Percentiles rank a stretch among this genome's conserved stretches.
These are phyloP conservation scores for Echinochloa phyllopogon DNA, from an alignment of 176 grass and related monocot species.

Conservation along the genomic window DNA sequence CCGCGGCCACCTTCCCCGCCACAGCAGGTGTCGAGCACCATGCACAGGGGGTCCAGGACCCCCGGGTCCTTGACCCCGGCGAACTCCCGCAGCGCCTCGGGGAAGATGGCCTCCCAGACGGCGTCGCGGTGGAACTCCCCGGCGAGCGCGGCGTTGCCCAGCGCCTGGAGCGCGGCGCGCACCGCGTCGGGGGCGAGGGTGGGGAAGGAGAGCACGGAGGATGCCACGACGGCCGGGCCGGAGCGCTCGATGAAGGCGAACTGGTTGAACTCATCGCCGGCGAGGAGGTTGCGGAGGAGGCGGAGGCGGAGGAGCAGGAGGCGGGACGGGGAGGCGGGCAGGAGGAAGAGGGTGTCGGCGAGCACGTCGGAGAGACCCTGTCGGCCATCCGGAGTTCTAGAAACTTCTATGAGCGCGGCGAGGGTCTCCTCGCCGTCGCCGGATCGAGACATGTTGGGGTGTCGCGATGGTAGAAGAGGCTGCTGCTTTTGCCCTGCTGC, in stretches of 20 bases:
- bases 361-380: conserved; percentile 46
- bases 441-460: conserved; percentile 4
- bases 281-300: conserved; percentile 88
- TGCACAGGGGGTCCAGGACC: conserved; percentile 76
- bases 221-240: conserved; percentile 47
- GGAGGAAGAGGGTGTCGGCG: conserved; percentile 42
- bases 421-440: conserved; percentile 53
- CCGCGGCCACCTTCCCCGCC: conserved; percentile 51
- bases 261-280: conserved; percentile 68
- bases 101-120: conserved; percentile 78
- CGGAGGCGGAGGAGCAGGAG: conserved; percentile 63
- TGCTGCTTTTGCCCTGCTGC: too few species aligned
- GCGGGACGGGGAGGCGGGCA: conserved; percentile 16
- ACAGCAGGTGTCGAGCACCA: conserved; percentile 92
- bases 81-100: conserved; percentile 50
- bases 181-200: conserved; percentile 41
- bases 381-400: conserved; percentile 59
- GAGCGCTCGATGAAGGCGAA: conserved; percentile 57
- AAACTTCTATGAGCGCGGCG: conserved; percentile 53
- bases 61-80: conserved; percentile 53
- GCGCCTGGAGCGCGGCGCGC: conserved; percentile 66
- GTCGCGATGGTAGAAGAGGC: neutral
- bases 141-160: conserved; percentile 68
- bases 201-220: conserved; percentile 40
- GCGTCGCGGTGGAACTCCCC: conserved; percentile 67